These are phyloP conservation scores for Clausena lansium DNA, from an alignment of 345 rosid species.

Conservation along the genomic window DNA sequence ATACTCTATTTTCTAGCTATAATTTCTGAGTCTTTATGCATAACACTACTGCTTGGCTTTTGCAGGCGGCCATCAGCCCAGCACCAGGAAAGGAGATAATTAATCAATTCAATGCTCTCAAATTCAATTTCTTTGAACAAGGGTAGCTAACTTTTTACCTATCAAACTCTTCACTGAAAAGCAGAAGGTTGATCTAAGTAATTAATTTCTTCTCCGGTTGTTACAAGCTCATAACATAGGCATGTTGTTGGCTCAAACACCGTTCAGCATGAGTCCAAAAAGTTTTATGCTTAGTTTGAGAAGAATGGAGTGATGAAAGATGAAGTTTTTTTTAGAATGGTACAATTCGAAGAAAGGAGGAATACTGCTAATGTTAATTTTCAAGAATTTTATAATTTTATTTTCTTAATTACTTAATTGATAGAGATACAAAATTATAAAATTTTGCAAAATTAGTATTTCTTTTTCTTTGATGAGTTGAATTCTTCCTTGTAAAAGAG, in stretches of 20 bases:
- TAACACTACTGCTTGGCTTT: constrained; percentile 13
- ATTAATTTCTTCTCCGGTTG: constrained; percentile 45
- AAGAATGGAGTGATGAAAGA: no score
- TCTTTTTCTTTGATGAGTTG: not conserved
- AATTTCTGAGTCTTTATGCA: no score
- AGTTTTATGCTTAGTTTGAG: no score
- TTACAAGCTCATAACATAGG: constrained; percentile 75
- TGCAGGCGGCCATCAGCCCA: constrained; percentile 81
- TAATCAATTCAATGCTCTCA: constrained; percentile 75
- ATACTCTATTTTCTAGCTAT: not conserved
- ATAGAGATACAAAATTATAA: not conserved
- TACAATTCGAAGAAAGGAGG: no score
- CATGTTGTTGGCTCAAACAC: no score
- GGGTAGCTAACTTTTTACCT: constrained; percentile 43
- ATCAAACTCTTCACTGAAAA: constrained; percentile 2
- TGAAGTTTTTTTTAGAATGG: no score
- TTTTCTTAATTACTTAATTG: no score
- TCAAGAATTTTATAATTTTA: no score
- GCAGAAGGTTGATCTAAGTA: constrained; percentile 9
- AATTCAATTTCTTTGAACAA: constrained; percentile 76
- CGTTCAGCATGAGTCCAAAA: no score
- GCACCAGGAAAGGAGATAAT: constrained; percentile 81
- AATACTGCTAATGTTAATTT: no score
- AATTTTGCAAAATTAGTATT: not conserved
- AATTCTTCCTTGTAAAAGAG: not conserved